Conservation (phyloP, 1,139 yeast species). For the Lipomyces yarrowii region DNA sequence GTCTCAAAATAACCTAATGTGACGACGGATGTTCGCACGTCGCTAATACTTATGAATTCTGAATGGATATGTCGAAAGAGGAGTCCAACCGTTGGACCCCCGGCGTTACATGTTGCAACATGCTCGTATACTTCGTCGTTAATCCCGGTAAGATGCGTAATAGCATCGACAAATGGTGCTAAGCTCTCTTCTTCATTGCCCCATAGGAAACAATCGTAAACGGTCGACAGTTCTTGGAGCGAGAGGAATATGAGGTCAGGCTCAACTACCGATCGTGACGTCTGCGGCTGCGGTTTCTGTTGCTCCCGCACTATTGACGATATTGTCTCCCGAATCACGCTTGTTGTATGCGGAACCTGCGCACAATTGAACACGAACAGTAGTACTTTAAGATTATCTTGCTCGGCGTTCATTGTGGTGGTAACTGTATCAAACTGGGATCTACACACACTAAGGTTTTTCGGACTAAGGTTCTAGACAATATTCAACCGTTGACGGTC, state of each 20-base stretch:
- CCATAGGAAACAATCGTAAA: slow-evolving; percentile 61
- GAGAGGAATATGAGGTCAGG: slow-evolving; percentile 66
- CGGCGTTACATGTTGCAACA: slow-evolving; percentile 54
- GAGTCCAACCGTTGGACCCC: slow-evolving; percentile 68
- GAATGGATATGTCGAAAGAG: slow-evolving; percentile 51
- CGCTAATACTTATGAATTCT: slow-evolving; percentile 41
- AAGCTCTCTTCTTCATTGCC: slow-evolving; percentile 49
- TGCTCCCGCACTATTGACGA: slow-evolving; percentile 40
- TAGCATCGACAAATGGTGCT: slow-evolving; percentile 47
- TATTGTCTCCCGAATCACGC: slow-evolving; percentile 34
- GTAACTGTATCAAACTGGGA: neutral
- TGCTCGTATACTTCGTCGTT: slow-evolving; percentile 50
- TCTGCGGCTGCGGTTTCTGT: slow-evolving; percentile 20
- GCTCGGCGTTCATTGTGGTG: neutral
- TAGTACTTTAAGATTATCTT: slow-evolving; percentile 7
- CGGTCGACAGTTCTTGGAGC: slow-evolving; percentile 71
- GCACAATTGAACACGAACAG: slow-evolving; percentile 49
- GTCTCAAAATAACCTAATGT: slow-evolving; percentile 64
- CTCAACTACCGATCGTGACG: slow-evolving; percentile 33
- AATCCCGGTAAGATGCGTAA: slow-evolving; percentile 48
- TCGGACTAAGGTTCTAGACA: neutral
- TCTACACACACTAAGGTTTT: neutral
- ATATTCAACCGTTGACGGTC: too few species aligned
- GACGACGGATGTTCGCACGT: slow-evolving; percentile 36
- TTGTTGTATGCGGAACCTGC: slow-evolving; percentile 41